phyloP scores from a whole-genome alignment of 257 asterid genomes.

The Primulina eburnea region DNA sequence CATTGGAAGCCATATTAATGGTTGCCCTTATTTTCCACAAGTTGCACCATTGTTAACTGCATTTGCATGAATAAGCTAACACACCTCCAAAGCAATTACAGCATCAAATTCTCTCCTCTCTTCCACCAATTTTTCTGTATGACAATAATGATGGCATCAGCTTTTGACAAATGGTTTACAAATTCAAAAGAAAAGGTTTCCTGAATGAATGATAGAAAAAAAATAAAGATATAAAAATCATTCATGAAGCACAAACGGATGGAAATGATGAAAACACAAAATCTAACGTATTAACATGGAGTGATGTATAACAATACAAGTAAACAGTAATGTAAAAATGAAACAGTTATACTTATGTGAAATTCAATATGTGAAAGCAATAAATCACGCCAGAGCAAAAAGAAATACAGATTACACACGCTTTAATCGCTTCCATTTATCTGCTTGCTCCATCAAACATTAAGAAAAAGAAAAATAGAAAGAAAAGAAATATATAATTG shows the following conservation, averaged over 20 bases:
- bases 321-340: background rate
- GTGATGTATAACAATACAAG: background rate
- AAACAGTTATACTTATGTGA: slow-evolving; percentile 1
- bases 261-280: slow-evolving; percentile 1
- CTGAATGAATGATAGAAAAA: slow-evolving; percentile 1
- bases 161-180: slow-evolving; percentile 24
- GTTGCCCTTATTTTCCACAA: background rate
- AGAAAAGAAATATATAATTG: no score
- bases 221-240: background rate
- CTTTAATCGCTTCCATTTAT: background rate
- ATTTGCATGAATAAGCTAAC: slow-evolving; percentile 15
- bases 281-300: slow-evolving; percentile 1
- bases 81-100: slow-evolving; percentile 87
- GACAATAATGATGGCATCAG: slow-evolving; percentile 35
- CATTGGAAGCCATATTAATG: background rate
- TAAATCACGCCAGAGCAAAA: background rate
- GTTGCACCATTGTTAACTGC: slow-evolving; percentile 2
- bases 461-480: no score
- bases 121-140: slow-evolving; percentile 81
- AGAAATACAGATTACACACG: background rate
- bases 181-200: slow-evolving; percentile 24
- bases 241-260: background rate
- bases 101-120: slow-evolving; percentile 82
- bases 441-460: background rate
- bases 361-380: background rate